Evolutionary conservation across 768 basidiomycete genomes (phyloP).

Genomic region (Candolleomyces eurysporus): DNA sequence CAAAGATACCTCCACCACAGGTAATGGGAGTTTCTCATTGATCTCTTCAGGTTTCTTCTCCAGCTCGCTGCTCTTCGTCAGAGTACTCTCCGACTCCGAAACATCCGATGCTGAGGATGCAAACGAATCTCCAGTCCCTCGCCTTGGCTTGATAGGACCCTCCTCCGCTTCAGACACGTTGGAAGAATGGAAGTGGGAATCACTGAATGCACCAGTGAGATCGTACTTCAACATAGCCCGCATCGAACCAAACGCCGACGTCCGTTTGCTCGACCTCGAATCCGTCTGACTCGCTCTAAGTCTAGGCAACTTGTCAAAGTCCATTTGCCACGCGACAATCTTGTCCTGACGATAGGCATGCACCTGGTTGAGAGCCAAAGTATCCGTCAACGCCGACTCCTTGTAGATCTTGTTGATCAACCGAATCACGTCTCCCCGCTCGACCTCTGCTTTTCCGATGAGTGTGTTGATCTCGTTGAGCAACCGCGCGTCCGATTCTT

Average conservation of each 20-base stretch:
- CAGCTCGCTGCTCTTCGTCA: background rate
- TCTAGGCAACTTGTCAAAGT: conserved; percentile 84
- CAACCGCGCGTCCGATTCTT: conserved; percentile 63
- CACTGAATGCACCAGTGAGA: conserved; percentile 50
- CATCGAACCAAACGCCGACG: conserved; percentile 68
- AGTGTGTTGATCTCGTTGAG: conserved; percentile 62
- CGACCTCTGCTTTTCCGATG: conserved; percentile 70
- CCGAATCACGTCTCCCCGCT: conserved; percentile 67
- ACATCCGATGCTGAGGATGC: conserved; percentile 71
- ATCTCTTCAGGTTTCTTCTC: background rate
- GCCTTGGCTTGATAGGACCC: conserved; percentile 41
- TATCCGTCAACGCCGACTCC: conserved; percentile 79
- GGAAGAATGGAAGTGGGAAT: conserved; percentile 56
- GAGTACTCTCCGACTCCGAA: conserved; percentile 56
- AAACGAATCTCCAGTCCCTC: conserved; percentile 54
- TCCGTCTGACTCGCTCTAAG: conserved; percentile 50
- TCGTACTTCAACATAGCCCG: conserved; percentile 71
- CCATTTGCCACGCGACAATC: conserved; percentile 95
- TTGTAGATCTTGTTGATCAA: conserved; percentile 80
- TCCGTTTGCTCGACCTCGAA: conserved; percentile 51
- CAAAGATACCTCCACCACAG: background rate
- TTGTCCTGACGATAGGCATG: conserved; percentile 87
- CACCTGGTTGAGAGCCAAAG: conserved; percentile 82
- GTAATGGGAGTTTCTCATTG: background rate
- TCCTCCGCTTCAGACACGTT: conserved; percentile 78